Base-by-base conservation (phyloP, 345 rosid species). In the Linum tenue region DNA sequence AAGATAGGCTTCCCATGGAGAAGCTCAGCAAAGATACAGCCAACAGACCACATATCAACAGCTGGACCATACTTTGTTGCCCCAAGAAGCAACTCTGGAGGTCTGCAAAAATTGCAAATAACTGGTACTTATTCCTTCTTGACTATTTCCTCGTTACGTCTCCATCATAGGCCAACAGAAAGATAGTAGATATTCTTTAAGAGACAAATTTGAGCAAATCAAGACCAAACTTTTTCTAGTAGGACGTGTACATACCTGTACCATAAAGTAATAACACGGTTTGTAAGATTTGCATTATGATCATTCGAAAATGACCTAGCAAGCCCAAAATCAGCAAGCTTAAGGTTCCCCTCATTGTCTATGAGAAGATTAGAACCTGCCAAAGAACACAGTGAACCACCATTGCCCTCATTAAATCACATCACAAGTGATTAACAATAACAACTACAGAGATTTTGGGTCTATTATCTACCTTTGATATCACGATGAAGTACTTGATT, bases 401-500 rank as follows among this genome's bases (percentile, higher is more conserved):
- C 43, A 55, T 50, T 37, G 60, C 48, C 66, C 38, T 48, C 67
- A 12, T 53, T 58, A 48, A 48, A 48, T 48, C 14, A 48, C 14
- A 44, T 8, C 8, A 44, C 7, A 67, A 17, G 15, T 37, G 42
- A 8, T 42, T 36, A 48, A 40, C 36, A 8, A 38, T 10, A 69
- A 40, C 39, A 51, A 64, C 36, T 9, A 48, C 5, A 39, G 42
- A 40, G 60, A 53, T 15, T 41, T 39, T 60, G 50, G 61, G 11
- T 59, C 37, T 10, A 39, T 31, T 62, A 70, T 69, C 48, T 68
- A 91, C 98, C 95, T 89, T 92, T 92, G 35, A 92, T 92, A 77
- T 92, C 97, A 55, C 97, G 86, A 76, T 94, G 99, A 80, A 94
- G 97, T 53, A 94, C 96, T 83, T 94, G 97, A 72, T 90, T 85